Evolutionary conservation across 306 rosid species (phyloP), one percentile per base, ranked within the genome.

Genomic region (Argentina anserina): DNA sequence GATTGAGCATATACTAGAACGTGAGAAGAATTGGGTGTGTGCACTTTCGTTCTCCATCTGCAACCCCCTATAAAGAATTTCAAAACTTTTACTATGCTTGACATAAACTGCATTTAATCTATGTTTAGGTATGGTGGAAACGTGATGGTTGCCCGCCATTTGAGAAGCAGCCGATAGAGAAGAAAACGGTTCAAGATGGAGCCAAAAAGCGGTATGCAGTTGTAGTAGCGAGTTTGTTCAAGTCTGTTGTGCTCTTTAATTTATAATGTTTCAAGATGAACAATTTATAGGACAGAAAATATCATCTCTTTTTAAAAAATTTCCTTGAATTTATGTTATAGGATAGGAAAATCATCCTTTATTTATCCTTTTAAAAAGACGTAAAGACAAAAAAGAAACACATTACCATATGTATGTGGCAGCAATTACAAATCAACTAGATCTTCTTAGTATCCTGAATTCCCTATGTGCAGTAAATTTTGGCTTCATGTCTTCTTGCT

Each of bases 21-120:
- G 98, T 56, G 98, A 93, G 79, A 87, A 89, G 75, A 93, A 93
- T 79, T 93, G 98, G 98, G 98, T 93, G 67, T 87, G 97, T 43
- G 41, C 71, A 49, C 63, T 56, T 43, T 65, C 47, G 12, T 58
- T 62, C 69, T 45, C 50, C 29, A 39, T 77, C 68, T 70, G 47
- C 65, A 14, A 17, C 41, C 65, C 40, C 23, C 25, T 15, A 40
- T 12, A 31, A 60, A 6, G 3, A 31, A 15, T 29, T 77, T 40
- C 36, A 47, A 23, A 43, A 60, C 50, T 73, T 11, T 13, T 63
- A 43, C 74, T 15, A 47, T 70, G 62, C 11, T 65, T 9, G 41
- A 46, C 50, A 58, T 59, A 65, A 8, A 47, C 14, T 79, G 29
- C 58, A 26, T 45, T 45, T n/a, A 69, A 52, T 60, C 18, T 74